phyloP scores from a whole-genome alignment of 345 rosid genomes.

The Salix koriyanagi region DNA sequence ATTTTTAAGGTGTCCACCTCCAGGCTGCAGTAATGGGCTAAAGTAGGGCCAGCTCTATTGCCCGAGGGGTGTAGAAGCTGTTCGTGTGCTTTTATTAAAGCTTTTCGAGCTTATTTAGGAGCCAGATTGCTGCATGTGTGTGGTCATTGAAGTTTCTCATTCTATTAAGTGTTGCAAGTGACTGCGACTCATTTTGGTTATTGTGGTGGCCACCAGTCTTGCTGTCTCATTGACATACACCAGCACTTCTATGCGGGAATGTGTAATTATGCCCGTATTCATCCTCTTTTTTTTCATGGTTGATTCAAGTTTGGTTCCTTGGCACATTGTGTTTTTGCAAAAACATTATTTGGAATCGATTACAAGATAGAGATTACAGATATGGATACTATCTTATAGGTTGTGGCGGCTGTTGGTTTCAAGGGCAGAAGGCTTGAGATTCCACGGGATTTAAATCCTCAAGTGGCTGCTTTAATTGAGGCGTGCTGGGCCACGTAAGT shows the following conservation, averaged over 20 bases:
- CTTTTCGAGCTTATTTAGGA: neutral
- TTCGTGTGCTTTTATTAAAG: neutral
- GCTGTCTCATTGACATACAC: neutral
- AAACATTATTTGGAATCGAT: neutral
- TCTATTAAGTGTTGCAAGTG: neutral
- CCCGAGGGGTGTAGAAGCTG: neutral
- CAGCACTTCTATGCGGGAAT: neutral
- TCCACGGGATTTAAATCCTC: conserved; percentile 76
- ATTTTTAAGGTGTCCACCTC: neutral
- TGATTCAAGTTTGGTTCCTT: neutral
- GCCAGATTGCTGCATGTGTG: neutral
- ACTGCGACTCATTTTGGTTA: neutral
- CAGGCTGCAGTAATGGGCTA: neutral
- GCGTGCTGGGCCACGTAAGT: conserved; percentile 90
- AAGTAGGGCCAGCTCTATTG: neutral
- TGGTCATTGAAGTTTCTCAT: neutral
- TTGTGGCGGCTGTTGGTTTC: conserved; percentile 99
- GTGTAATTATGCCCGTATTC: neutral
- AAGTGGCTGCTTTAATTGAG: conserved; percentile 77
- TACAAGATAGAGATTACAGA: neutral
- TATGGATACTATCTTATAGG: conserved; percentile 40
- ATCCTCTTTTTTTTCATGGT: neutral
- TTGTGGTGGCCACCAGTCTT: neutral
- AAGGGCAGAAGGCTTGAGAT: conserved; percentile 87
- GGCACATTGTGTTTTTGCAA: neutral